Evolutionary conservation across 345 rosid genomes (phyloP).

Genomic region (Trapa incisa): DNA sequence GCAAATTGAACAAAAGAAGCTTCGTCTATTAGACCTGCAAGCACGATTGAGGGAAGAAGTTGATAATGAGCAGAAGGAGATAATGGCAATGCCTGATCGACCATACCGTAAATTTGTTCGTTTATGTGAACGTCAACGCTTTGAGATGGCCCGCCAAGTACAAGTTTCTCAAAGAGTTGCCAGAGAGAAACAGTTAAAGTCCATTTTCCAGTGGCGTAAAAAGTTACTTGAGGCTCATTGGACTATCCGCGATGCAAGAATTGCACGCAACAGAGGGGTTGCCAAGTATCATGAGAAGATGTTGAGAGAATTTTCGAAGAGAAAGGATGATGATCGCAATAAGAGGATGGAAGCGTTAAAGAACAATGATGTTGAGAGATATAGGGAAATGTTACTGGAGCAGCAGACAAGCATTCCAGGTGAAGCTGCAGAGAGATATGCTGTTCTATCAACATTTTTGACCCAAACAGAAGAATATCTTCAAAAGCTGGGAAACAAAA

Average conservation of each 20-base stretch:
- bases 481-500: constrained; percentile 82
- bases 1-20: constrained; percentile 96
- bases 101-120: constrained; percentile 96
- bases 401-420: constrained; percentile 88
- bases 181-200: constrained; percentile 88
- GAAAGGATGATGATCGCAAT: constrained; percentile 87
- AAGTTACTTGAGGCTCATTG: constrained; percentile 97
- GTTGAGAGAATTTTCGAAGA: constrained; percentile 91
- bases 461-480: constrained; percentile 98
- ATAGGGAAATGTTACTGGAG: constrained; percentile 95
- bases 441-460: constrained; percentile 89
- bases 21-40: constrained; percentile 64
- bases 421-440: constrained; percentile 93
- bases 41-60: constrained; percentile 85
- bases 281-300: constrained; percentile 98
- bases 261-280: constrained; percentile 95
- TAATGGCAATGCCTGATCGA: constrained; percentile 98
- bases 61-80: constrained; percentile 91
- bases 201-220: constrained; percentile 98
- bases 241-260: constrained; percentile 97
- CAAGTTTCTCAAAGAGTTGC: constrained; percentile 72
- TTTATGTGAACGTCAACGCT: constrained; percentile 88
- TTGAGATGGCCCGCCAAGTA: constrained; percentile 84
- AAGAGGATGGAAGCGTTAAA: constrained; percentile 99
- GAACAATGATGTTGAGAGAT: constrained; percentile 98